Evolutionary conservation across 345 rosid species (phyloP).

Genomic region (Chamaenerion angustifolium): DNA sequence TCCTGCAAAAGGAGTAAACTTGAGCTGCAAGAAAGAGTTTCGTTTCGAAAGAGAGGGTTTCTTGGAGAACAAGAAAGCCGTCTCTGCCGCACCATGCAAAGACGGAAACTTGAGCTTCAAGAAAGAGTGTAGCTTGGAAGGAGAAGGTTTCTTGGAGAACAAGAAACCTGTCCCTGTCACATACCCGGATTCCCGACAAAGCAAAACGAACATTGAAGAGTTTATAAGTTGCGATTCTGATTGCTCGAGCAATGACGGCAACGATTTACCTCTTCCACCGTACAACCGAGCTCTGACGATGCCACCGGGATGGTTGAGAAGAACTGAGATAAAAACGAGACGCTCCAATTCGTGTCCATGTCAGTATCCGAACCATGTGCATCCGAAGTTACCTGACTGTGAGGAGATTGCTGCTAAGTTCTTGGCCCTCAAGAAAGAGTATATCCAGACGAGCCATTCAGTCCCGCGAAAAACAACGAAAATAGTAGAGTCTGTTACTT

Average conservation of each 20-base stretch:
- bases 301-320: conserved; percentile 31
- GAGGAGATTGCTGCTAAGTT: conserved; percentile 65
- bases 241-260: conserved; percentile 5
- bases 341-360: conserved; percentile 29
- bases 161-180: conserved; percentile 2
- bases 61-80: not conserved
- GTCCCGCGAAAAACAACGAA: too few species aligned
- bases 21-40: conserved; percentile 9
- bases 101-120: not conserved
- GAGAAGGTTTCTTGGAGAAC: not conserved
- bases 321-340: conserved; percentile 4
- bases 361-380: conserved; percentile 43
- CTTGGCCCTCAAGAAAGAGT: conserved; percentile 42
- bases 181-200: conserved; percentile 2
- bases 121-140: conserved; percentile 19
- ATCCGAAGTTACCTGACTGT: conserved; percentile 86
- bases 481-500: too few species aligned
- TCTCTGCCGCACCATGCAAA: too few species aligned
- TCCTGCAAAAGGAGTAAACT: too few species aligned
- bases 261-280: conserved; percentile 11
- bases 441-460: too few species aligned
- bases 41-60: conserved; percentile 11
- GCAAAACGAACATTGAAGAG: conserved; percentile 6
- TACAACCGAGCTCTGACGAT: conserved; percentile 37
- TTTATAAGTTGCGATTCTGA: not conserved